Percentiles rank a stretch among this genome's conserved stretches.
Evolutionary conservation across 2,329 filamentous ascomycete species (phyloP).

Genomic region (Emergomyces orientalis): DNA sequence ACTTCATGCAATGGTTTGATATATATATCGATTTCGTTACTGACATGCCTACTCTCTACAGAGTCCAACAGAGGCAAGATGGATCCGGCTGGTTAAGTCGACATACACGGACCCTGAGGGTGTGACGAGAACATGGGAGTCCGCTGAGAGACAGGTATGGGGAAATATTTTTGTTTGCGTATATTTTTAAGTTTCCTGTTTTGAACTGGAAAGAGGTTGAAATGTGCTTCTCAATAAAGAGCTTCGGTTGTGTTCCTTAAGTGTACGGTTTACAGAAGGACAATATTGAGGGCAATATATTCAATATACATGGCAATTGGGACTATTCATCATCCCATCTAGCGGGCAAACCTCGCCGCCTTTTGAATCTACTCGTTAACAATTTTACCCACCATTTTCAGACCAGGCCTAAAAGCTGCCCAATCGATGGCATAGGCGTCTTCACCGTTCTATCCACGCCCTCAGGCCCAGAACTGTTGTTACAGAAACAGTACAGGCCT

Average conservation of each 20-base stretch:
- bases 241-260: neutral
- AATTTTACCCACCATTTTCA: slow-evolving; percentile 12
- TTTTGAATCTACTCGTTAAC: neutral
- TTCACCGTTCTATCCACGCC: slow-evolving; percentile 49
- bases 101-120: slow-evolving; percentile 37
- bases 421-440: slow-evolving; percentile 49
- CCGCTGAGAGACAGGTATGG: slow-evolving; percentile 35
- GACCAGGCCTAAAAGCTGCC: slow-evolving; percentile 44
- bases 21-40: neutral
- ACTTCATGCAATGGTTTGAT: neutral
- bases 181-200: neutral
- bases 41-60: slow-evolving; percentile 12
- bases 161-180: neutral
- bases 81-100: slow-evolving; percentile 35
- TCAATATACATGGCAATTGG: neutral
- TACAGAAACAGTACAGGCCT: slow-evolving; percentile 53
- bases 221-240: neutral
- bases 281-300: neutral
- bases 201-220: neutral
- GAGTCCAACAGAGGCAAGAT: slow-evolving; percentile 34
- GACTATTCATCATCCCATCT: neutral
- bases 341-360: neutral
- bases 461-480: slow-evolving; percentile 42
- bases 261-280: too few species aligned
- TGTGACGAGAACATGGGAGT: slow-evolving; percentile 37